Evolutionary conservation across 2,329 filamentous ascomycete species (phyloP).

Genomic region (Lachnellula willkommii): DNA sequence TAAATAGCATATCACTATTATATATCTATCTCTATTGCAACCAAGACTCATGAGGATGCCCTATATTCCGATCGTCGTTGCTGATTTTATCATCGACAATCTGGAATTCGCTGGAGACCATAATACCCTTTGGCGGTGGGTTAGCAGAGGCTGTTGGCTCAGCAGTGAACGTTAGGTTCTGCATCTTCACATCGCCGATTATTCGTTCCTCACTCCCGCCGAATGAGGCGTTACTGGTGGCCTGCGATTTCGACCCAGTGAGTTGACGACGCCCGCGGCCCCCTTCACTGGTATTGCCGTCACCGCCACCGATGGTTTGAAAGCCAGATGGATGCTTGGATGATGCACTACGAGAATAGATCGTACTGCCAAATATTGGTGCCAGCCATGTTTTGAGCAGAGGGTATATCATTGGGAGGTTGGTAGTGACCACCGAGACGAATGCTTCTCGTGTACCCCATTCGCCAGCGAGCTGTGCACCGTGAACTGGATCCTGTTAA

Average conservation of each 20-base stretch:
- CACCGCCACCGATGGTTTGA: constrained; percentile 37
- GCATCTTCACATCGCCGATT: constrained; percentile 39
- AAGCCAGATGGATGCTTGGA: constrained; percentile 35
- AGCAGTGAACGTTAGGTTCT: constrained; percentile 30
- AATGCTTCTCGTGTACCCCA: constrained; percentile 37
- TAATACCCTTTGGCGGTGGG: constrained; percentile 29
- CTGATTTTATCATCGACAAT: constrained; percentile 8
- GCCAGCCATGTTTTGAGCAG: constrained; percentile 37
- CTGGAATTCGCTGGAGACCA: constrained; percentile 35
- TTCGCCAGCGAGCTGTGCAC: constrained; percentile 34
- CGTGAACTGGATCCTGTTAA: constrained; percentile 35
- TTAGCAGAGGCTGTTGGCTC: constrained; percentile 11
- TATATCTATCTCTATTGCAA: neutral
- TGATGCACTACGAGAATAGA: constrained; percentile 35
- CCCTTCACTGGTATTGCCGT: constrained; percentile 24
- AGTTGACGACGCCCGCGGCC: constrained; percentile 29
- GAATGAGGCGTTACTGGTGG: constrained; percentile 33
- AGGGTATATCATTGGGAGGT: constrained; percentile 41
- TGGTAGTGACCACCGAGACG: constrained; percentile 36
- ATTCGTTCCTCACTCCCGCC: constrained; percentile 42
- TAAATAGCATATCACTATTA: too few relatives aligned
- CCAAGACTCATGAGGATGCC: constrained; percentile 9
- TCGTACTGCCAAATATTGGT: constrained; percentile 34
- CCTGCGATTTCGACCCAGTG: constrained; percentile 31
- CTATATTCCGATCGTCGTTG: constrained; percentile 1